phyloP scores from a whole-genome alignment of 768 basidiomycete species.

The Tylopilus plumbeoviolaceoides region DNA sequence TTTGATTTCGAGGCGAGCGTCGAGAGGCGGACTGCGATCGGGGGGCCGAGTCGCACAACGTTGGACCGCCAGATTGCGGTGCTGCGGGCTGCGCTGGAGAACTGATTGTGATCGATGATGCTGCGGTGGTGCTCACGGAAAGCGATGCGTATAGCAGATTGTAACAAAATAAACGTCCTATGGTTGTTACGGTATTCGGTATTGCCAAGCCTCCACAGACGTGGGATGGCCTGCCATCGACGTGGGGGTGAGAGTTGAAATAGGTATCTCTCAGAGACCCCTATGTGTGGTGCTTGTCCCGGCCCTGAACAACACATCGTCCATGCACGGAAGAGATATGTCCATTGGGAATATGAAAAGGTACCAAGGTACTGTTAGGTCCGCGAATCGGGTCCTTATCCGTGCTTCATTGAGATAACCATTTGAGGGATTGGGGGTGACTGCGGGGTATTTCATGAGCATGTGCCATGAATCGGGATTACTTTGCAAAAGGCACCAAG shows the following conservation, averaged over 20 bases:
- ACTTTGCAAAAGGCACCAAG: background rate
- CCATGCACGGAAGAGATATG: background rate
- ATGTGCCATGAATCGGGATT: background rate
- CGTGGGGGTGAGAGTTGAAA: background rate
- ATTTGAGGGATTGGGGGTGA: background rate
- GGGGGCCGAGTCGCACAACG: slow-evolving; percentile 84
- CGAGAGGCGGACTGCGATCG: slow-evolving; percentile 87
- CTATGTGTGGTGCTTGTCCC: background rate
- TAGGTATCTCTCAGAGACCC: background rate
- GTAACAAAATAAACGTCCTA: background rate
- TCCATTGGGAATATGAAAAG: background rate
- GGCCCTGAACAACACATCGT: background rate
- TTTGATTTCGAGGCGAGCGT: slow-evolving; percentile 97
- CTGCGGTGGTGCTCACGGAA: background rate
- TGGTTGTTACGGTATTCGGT: background rate
- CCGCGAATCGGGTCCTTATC: background rate
- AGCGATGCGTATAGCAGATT: background rate
- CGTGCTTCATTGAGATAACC: background rate
- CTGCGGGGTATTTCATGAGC: background rate
- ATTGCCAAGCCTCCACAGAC: background rate
- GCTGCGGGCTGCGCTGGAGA: slow-evolving; percentile 53
- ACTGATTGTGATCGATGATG: slow-evolving; percentile 12
- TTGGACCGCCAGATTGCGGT: slow-evolving; percentile 81
- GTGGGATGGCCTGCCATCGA: background rate
- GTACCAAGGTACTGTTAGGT: background rate